Conservation (phyloP, 139 green algal genomes). For the Axilococcus clingmanii region DNA sequence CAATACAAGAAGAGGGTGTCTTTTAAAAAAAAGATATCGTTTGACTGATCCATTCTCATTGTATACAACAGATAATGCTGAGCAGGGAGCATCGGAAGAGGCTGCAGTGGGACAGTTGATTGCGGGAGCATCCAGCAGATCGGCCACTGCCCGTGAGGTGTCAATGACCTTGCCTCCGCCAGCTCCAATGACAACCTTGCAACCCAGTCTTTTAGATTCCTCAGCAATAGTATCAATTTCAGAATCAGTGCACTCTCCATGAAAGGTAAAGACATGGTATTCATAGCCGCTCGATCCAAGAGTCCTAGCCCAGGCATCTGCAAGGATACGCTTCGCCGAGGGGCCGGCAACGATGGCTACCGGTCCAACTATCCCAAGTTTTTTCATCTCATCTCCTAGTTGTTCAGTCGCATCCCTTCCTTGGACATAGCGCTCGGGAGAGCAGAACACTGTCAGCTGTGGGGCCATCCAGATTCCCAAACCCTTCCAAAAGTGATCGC, state of each 20-base stretch:
- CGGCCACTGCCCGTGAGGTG: constrained; percentile 2
- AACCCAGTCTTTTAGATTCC: background rate
- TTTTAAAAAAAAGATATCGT: constrained; percentile 4
- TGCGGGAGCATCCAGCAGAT: background rate
- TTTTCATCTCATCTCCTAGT: constrained; percentile 2
- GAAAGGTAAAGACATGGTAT: constrained; percentile 6
- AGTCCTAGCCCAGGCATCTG: background rate
- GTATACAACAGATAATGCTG: constrained; percentile 17
- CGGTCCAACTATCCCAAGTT: background rate
- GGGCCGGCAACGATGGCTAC: background rate
- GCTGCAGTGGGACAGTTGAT: constrained; percentile 10
- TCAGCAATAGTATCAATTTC: constrained; percentile 8
- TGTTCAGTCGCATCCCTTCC: background rate
- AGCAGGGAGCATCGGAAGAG: constrained; percentile 18
- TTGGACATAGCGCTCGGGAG: constrained; percentile 7
- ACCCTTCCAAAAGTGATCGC: no score
- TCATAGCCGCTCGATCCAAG: constrained; percentile 1
- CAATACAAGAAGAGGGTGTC: constrained; percentile 18
- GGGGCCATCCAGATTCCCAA: no score
- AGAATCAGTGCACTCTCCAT: constrained; percentile 6
- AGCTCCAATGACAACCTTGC: constrained; percentile 6
- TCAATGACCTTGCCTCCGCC: constrained; percentile 15
- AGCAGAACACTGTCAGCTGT: no score
- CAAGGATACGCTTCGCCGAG: background rate
- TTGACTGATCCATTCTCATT: constrained; percentile 1